These are phyloP conservation scores for Candida insectorum DNA, from an alignment of 805 yeast species.

Conservation along the genomic window DNA sequence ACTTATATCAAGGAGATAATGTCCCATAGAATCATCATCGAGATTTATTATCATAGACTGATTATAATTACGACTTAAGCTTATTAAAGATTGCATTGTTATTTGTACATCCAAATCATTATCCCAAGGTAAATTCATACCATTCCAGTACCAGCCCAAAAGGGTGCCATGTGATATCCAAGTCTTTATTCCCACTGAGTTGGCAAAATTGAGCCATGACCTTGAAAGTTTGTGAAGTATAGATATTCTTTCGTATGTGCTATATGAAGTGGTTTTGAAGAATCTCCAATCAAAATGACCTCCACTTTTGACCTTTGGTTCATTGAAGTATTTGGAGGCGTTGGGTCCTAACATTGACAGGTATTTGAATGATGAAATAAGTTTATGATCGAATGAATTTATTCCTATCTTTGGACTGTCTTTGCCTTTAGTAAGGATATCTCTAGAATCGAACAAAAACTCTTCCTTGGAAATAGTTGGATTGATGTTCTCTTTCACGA, in stretches of 20 bases:
- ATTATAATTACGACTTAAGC: slow-evolving; percentile 44
- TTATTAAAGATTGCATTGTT: slow-evolving; percentile 43
- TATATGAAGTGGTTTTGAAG: slow-evolving; percentile 18
- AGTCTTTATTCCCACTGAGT: slow-evolving; percentile 42
- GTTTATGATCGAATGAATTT: slow-evolving; percentile 2
- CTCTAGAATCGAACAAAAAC: neutral
- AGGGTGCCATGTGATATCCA: slow-evolving; percentile 66
- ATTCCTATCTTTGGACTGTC: too few relatives aligned
- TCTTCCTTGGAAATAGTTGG: neutral
- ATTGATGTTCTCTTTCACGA: too few relatives aligned
- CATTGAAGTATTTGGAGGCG: slow-evolving; percentile 25
- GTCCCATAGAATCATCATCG: slow-evolving; percentile 12
- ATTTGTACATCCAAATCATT: slow-evolving; percentile 60
- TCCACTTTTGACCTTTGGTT: slow-evolving; percentile 16
- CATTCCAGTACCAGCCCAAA: slow-evolving; percentile 62
- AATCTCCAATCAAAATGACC: slow-evolving; percentile 37
- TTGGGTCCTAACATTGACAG: slow-evolving; percentile 2
- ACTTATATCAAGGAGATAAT: slow-evolving; percentile 24
- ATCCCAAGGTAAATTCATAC: slow-evolving; percentile 61
- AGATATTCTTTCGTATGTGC: slow-evolving; percentile 34
- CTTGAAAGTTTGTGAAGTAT: slow-evolving; percentile 46
- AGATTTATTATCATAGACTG: slow-evolving; percentile 45
- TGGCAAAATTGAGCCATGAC: slow-evolving; percentile 49
- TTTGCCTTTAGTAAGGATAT: neutral
- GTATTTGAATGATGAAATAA: neutral